Percentiles rank a stretch among this genome's conserved stretches.
phyloP scores from a whole-genome alignment of 345 rosid genomes.

The Camelina sativa region DNA sequence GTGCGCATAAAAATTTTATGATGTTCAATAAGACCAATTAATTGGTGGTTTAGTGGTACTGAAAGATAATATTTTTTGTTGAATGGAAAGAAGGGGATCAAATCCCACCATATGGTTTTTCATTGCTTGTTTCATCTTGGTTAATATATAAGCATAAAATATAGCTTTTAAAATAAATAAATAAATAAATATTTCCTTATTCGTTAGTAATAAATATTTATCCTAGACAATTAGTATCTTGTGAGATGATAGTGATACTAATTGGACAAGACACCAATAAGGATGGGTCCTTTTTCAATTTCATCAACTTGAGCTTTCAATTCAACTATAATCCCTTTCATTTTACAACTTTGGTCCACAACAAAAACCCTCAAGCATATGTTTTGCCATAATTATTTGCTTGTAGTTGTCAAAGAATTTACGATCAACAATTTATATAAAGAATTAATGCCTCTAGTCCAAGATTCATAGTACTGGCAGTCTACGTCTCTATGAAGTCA shows the following conservation, averaged over 20 bases:
- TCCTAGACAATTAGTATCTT: not conserved
- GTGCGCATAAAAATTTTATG: no score
- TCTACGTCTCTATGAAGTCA: not conserved
- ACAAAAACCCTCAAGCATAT: slow-evolving; percentile 12
- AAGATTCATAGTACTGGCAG: not conserved
- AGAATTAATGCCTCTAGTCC: not conserved
- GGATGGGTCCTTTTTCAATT: slow-evolving; percentile 11
- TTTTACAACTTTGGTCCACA: slow-evolving; percentile 21
- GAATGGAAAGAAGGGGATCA: not conserved
- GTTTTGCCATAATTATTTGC: slow-evolving; percentile 7
- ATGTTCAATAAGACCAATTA: no score
- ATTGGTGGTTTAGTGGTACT: not conserved
- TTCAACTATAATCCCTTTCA: slow-evolving; percentile 28
- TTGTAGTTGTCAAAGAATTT: slow-evolving; percentile 20
- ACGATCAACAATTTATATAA: not conserved
- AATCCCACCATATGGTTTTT: not conserved
- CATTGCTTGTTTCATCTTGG: not conserved
- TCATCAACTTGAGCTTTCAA: slow-evolving; percentile 31
- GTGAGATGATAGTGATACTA: slow-evolving; percentile 1
- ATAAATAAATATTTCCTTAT: not conserved
- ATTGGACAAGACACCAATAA: slow-evolving; percentile 30
- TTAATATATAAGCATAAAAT: not conserved
- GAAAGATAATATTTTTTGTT: no score
- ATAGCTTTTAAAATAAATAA: not conserved
- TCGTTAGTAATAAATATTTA: not conserved